Evolutionary conservation across 2,329 filamentous ascomycete species (phyloP).

Genomic region (Stagonosporopsis rhizophila): DNA sequence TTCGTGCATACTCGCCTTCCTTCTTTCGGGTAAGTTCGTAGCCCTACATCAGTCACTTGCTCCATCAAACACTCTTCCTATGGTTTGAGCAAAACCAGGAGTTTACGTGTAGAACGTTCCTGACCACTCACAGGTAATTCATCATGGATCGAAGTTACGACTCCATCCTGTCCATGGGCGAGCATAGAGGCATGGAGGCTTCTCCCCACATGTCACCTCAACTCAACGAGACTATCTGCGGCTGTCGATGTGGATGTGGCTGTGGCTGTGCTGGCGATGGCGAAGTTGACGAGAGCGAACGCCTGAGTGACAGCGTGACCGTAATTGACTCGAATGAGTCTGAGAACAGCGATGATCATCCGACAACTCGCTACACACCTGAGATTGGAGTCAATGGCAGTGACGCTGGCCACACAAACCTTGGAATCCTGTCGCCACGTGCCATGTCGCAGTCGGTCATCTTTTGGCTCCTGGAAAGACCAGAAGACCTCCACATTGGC

Average conservation of each 20-base stretch:
- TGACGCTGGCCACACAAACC: too few relatives aligned
- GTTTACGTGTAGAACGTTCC: neutral
- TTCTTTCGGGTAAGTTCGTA: neutral
- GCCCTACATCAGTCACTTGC: neutral
- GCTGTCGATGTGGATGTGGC: constrained; percentile 35
- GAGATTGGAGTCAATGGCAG: neutral
- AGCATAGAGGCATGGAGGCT: constrained; percentile 11
- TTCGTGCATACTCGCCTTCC: neutral
- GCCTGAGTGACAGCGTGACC: constrained; percentile 9
- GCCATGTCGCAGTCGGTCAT: neutral
- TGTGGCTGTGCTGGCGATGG: constrained; percentile 22
- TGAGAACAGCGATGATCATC: neutral
- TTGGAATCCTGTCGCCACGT: neutral
- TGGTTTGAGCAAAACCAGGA: neutral
- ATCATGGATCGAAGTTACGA: constrained; percentile 13
- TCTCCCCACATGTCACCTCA: constrained; percentile 29
- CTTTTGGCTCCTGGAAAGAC: neutral
- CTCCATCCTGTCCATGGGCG: constrained; percentile 1
- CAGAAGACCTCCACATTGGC: neutral
- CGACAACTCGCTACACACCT: neutral
- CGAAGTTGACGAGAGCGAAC: constrained; percentile 11
- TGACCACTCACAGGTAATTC: neutral
- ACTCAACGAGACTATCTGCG: constrained; percentile 31
- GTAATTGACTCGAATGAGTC: constrained; percentile 5
- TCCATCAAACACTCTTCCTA: neutral